Evolutionary conservation across 495 filamentous ascomycete species (phyloP).

Genomic region (Lasiosphaeriaceae sp.): DNA sequence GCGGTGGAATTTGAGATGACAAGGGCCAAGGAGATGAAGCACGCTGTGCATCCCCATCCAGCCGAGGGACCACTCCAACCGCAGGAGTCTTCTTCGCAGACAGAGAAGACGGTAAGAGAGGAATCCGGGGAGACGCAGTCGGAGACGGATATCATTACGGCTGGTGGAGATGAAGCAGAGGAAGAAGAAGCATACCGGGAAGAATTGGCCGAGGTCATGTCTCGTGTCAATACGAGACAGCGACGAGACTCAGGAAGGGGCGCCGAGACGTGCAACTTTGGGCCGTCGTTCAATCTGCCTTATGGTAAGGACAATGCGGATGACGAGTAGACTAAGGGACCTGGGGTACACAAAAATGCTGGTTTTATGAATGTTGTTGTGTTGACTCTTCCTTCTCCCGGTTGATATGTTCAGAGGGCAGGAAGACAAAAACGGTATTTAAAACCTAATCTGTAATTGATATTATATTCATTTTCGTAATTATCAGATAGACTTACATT

Average conservation of each 20-base stretch:
- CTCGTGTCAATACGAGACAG: constrained; percentile 4
- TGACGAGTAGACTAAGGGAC: not conserved
- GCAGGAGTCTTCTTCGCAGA: not conserved
- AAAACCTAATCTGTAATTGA: too few relatives aligned
- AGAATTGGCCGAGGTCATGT: constrained; percentile 9
- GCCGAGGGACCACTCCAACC: not conserved
- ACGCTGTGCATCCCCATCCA: not conserved
- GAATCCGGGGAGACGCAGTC: too few relatives aligned
- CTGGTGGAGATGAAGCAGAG: not conserved
- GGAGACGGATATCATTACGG: not conserved
- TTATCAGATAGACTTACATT: too few relatives aligned
- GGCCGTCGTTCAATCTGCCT: constrained; percentile 18
- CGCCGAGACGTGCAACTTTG: constrained; percentile 12
- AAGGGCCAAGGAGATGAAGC: constrained; percentile 8
- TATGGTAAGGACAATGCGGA: constrained; percentile 2
- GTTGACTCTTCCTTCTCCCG: too few relatives aligned
- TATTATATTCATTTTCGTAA: too few relatives aligned
- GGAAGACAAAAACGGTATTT: too few relatives aligned
- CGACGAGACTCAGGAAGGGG: not conserved
- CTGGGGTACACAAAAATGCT: too few relatives aligned
- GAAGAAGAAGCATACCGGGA: constrained; percentile 1
- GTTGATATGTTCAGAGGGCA: too few relatives aligned
- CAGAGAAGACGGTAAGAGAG: not conserved
- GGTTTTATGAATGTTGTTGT: too few relatives aligned
- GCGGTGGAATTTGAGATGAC: constrained; percentile 23